Percentiles rank a stretch among this genome's conserved stretches.
These are phyloP conservation scores for Bipolaris victoriae DNA, from an alignment of 2,329 filamentous ascomycete species.

Conservation along the genomic window DNA sequence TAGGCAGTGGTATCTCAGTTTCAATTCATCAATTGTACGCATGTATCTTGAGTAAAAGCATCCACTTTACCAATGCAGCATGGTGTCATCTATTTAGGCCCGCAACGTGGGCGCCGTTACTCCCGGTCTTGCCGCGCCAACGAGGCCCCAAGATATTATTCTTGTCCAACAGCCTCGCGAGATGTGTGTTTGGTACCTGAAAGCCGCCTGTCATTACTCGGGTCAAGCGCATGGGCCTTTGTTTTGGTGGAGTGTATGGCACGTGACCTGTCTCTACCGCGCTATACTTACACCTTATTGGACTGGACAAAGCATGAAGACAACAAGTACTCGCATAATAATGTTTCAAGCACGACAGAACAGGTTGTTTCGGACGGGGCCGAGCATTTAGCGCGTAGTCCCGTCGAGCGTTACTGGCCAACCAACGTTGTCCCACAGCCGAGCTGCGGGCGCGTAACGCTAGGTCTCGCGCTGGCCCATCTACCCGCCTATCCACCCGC, in stretches of 20 bases:
- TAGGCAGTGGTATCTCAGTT: not conserved
- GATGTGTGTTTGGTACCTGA: not conserved
- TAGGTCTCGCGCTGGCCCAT: conserved; percentile 21
- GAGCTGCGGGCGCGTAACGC: conserved; percentile 27
- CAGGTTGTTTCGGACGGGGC: conserved; percentile 19
- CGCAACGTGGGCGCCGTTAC: not conserved
- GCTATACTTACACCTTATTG: conserved; percentile 5
- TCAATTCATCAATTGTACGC: not conserved
- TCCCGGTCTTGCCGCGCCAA: not conserved
- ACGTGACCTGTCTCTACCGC: conserved; percentile 4
- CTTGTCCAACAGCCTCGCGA: not conserved
- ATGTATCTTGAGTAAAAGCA: not conserved
- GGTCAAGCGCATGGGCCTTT: not conserved
- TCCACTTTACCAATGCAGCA: not conserved
- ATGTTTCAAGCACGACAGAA: conserved; percentile 23
- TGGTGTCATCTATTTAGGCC: not conserved
- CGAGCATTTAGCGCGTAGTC: conserved; percentile 17
- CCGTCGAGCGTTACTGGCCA: conserved; percentile 19
- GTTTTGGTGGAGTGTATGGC: not conserved
- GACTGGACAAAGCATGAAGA: conserved; percentile 8
- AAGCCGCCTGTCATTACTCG: not conserved
- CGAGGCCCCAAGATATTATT: not conserved
- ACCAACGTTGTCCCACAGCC: conserved; percentile 26
- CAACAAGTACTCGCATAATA: conserved; percentile 6
- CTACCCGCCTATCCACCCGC: conserved; percentile 15